Conservation (phyloP, 805 yeast species). For the Wickerhamomyces kurtzmanii region DNA sequence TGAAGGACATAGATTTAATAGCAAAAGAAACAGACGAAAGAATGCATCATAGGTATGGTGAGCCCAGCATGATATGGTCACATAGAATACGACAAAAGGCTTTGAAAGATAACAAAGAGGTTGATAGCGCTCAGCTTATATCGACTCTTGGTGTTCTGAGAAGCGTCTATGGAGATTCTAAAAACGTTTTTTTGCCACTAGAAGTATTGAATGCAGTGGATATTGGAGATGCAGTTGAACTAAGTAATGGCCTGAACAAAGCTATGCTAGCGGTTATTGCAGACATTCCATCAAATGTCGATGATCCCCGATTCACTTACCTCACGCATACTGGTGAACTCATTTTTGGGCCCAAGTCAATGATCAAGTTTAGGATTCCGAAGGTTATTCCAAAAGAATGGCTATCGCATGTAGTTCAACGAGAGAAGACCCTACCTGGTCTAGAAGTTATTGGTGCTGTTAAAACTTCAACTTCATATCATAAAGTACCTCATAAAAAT, state of each 20-base stretch:
- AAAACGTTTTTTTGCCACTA: no score
- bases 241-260: constrained; percentile 29
- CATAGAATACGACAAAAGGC: no score
- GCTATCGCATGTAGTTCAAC: constrained; percentile 18
- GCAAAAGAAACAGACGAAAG: no score
- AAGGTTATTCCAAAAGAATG: constrained; percentile 31
- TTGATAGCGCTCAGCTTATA: no score
- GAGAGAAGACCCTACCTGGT: constrained; percentile 6
- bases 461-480: constrained; percentile 21
- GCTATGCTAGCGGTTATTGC: constrained; percentile 44
- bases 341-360: constrained; percentile 32
- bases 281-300: constrained; percentile 35
- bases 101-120: no score
- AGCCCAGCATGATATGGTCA: no score
- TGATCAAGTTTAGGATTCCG: constrained; percentile 46
- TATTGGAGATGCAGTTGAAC: constrained; percentile 57
- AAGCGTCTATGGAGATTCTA: no score
- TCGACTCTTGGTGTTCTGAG: no score
- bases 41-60: no score
- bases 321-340: constrained; percentile 49
- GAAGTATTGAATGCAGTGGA: no score
- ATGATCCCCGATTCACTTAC: constrained; percentile 48
- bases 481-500: no score
- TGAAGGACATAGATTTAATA: no score
- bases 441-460: constrained; percentile 16